Evolutionary conservation across 208 protist genomes (phyloP).

Genomic region (Crithidia fasciculata): DNA sequence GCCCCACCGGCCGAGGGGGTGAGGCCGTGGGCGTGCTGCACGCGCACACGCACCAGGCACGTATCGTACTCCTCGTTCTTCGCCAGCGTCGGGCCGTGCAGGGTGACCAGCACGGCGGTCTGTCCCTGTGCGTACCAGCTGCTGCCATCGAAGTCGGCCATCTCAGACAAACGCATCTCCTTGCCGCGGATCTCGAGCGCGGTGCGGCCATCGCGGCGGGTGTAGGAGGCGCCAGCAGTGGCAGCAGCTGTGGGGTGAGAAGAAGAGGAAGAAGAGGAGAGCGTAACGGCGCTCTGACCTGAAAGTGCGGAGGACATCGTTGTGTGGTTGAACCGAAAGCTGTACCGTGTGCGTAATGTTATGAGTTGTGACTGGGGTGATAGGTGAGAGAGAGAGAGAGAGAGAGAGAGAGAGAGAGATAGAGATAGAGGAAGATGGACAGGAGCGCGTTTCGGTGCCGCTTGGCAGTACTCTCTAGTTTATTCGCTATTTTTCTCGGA

Average conservation of each 20-base stretch:
- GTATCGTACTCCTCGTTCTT: conserved; percentile 47
- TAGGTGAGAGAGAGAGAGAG: conserved; percentile 4
- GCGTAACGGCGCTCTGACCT: background rate
- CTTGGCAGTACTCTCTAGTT: no score
- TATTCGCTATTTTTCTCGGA: no score
- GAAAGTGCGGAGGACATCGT: background rate
- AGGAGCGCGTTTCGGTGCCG: no score
- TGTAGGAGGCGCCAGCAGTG: conserved; percentile 6
- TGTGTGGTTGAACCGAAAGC: background rate
- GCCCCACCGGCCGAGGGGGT: conserved; percentile 59
- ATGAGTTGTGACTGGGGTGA: no score
- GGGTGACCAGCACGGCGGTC: conserved; percentile 59
- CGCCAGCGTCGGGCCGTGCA: conserved; percentile 76
- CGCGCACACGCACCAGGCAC: conserved; percentile 37
- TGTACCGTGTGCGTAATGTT: no score
- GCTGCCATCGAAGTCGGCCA: conserved; percentile 78
- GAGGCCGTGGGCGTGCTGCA: conserved; percentile 33
- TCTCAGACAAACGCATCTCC: conserved; percentile 62
- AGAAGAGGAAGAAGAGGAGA: conserved; percentile 8
- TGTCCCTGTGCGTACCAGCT: conserved; percentile 78
- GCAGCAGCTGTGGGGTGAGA: background rate
- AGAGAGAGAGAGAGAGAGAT: conserved; percentile 7
- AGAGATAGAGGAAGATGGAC: background rate
- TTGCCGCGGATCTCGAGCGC: conserved; percentile 71
- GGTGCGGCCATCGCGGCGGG: conserved; percentile 67